phyloP scores from a whole-genome alignment of 805 yeast genomes.

The Candida railenensis region DNA sequence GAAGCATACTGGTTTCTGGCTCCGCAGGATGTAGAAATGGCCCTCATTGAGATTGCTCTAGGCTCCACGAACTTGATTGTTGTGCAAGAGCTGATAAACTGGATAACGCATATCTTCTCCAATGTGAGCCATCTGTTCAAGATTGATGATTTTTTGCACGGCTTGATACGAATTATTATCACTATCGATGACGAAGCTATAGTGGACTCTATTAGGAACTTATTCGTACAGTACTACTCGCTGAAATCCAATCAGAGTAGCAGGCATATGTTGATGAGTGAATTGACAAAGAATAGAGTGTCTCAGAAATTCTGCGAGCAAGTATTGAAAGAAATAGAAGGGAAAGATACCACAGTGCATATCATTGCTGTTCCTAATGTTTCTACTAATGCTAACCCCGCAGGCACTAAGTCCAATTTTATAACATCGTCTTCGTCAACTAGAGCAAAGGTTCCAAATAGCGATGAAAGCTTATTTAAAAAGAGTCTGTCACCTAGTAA shows the following conservation, averaged over 20 bases:
- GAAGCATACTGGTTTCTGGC: constrained; percentile 57
- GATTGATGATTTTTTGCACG: constrained; percentile 24
- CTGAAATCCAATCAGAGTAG: constrained; percentile 36
- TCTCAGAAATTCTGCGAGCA: constrained; percentile 7
- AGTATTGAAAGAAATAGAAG: neutral
- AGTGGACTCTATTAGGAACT: constrained; percentile 14
- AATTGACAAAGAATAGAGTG: constrained; percentile 35
- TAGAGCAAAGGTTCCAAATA: neutral
- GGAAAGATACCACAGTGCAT: constrained; percentile 19
- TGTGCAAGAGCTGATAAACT: constrained; percentile 42
- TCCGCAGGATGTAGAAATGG: constrained; percentile 46
- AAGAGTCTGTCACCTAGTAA: neutral
- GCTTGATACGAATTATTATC: constrained; percentile 14
- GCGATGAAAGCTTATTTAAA: neutral
- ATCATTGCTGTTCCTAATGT: neutral
- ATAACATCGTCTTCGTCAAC: neutral
- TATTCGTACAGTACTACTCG: constrained; percentile 28
- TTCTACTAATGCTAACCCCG: neutral
- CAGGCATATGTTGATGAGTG: constrained; percentile 43
- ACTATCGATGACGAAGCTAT: constrained; percentile 9
- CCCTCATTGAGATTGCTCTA: constrained; percentile 45
- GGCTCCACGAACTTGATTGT: constrained; percentile 33
- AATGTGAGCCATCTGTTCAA: constrained; percentile 32
- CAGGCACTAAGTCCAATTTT: neutral
- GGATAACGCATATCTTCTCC: constrained; percentile 43